Evolutionary conservation across 2,329 filamentous ascomycete species (phyloP).

Genomic region (Aspergillus fumigatus): DNA sequence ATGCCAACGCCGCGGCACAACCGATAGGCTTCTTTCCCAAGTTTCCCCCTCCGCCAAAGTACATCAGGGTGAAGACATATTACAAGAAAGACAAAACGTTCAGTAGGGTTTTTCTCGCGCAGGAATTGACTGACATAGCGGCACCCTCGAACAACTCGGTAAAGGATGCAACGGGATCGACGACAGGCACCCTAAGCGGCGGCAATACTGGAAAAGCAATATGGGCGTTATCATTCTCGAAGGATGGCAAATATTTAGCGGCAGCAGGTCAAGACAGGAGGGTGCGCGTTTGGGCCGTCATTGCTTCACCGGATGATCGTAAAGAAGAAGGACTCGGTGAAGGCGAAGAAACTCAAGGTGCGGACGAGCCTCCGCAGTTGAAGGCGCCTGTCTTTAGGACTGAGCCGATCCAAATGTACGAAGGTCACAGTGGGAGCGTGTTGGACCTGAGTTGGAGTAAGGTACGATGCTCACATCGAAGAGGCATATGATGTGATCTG

Average conservation of each 20-base stretch:
- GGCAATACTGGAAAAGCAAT: conserved; percentile 59
- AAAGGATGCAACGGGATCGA: conserved; percentile 26
- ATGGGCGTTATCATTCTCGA: conserved; percentile 91
- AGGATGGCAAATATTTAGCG: conserved; percentile 84
- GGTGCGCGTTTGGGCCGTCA: conserved; percentile 83
- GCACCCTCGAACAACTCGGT: conserved; percentile 24
- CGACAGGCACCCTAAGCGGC: conserved; percentile 16
- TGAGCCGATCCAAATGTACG: conserved; percentile 73
- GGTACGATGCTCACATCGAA: conserved; percentile 30
- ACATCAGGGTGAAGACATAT: conserved; percentile 78
- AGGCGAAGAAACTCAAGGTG: conserved; percentile 52
- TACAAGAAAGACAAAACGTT: conserved; percentile 81
- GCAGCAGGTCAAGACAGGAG: conserved; percentile 86
- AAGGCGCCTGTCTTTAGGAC: conserved; percentile 86
- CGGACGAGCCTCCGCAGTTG: conserved; percentile 56
- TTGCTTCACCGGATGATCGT: conserved; percentile 77
- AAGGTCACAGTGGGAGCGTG: conserved; percentile 78
- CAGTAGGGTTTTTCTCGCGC: conserved; percentile 82
- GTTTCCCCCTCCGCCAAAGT: conserved; percentile 83
- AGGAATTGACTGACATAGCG: conserved; percentile 71
- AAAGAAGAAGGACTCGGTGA: conserved; percentile 63
- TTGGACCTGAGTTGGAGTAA: conserved; percentile 97
- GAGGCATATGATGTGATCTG: conserved; percentile 2
- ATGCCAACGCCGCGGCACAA: conserved; percentile 74
- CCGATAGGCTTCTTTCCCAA: conserved; percentile 78